Base-by-base conservation (phyloP, 2,329 filamentous ascomycete species). In the Zymoseptoria passerinii region DNA sequence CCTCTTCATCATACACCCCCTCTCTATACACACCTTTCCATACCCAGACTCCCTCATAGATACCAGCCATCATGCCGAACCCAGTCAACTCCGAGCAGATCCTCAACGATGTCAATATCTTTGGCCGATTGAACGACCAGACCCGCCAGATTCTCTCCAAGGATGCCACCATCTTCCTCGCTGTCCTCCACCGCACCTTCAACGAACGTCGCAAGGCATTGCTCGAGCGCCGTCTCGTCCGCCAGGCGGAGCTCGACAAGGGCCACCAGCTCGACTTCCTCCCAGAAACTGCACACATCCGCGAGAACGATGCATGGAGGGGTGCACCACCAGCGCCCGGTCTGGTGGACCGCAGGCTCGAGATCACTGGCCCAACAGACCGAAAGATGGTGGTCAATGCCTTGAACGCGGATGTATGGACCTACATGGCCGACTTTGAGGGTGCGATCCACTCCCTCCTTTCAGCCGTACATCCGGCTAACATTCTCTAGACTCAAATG, bases 381-480 rank as follows among this genome's bases (percentile, higher is more conserved):
- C 84, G 94, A 67, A 99, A 97, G 83, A 99, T 99, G 94, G 91
- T 97, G 52, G 90, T 97, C 63, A 99, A 99, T 74, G 94, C 94
- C 8, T 73, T 97, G 73, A 99, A 97, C 76, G 87, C 92, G 51
- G 84, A 97, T 70, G 94, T 97, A 23, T 97, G 89, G 88, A 97
- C 92, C 58, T 99, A 97, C 72, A 99, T 99, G 94, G 94, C 94
- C 52, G 94, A 99, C 76, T 95, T 99, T 67, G 94, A 99, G 78
- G 92, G 92, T 94, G 75, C 16, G 29, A 16, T 13, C 1, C 35
- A 16, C n/a, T 7, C 16, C 35, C 13, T 44, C 13, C 35, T 44
- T 44, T 44, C 35, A 13, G 16, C 35, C 35, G 35, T 16, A 40
- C 10, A n/a, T 6, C 16, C 35, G 35, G n/a, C 35, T 44, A 44